Conservation (phyloP, 176 grass and related monocot genomes). For the Zizania latifolia region DNA sequence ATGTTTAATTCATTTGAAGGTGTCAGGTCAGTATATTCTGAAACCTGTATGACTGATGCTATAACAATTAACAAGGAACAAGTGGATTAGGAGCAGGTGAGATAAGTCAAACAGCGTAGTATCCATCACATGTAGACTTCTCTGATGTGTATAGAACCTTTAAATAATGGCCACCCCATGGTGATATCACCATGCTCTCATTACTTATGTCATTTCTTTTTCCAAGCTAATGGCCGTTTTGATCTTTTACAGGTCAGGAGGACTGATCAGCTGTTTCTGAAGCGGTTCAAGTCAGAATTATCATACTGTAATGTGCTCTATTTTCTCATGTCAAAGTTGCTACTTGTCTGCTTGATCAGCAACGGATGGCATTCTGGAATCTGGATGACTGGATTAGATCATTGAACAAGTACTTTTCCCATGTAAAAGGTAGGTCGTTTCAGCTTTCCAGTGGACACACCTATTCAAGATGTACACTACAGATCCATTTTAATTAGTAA, state of each 20-base stretch:
- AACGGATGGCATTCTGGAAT: neutral
- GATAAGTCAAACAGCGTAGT: conserved; percentile 40
- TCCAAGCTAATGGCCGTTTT: neutral
- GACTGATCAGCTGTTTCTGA: neutral
- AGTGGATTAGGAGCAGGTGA: conserved; percentile 33
- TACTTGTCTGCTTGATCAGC: no score
- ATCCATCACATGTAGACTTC: conserved; percentile 5
- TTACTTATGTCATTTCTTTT: neutral
- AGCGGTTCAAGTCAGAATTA: neutral
- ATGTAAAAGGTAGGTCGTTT: conserved; percentile 3
- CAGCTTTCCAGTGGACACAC: neutral
- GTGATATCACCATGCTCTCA: conserved; percentile 27
- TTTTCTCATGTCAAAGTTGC: neutral
- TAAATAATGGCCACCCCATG: neutral
- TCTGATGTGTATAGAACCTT: neutral
- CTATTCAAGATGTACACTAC: neutral
- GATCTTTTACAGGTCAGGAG: neutral
- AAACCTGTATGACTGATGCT: neutral
- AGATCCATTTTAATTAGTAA: neutral
- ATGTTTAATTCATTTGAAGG: no score
- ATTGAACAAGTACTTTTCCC: neutral
- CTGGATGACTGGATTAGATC: neutral
- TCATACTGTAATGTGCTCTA: neutral
- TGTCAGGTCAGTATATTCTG: no score
- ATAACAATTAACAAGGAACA: no score